phyloP scores from a whole-genome alignment of 805 yeast species.

The Saturnispora serradocipensis region DNA sequence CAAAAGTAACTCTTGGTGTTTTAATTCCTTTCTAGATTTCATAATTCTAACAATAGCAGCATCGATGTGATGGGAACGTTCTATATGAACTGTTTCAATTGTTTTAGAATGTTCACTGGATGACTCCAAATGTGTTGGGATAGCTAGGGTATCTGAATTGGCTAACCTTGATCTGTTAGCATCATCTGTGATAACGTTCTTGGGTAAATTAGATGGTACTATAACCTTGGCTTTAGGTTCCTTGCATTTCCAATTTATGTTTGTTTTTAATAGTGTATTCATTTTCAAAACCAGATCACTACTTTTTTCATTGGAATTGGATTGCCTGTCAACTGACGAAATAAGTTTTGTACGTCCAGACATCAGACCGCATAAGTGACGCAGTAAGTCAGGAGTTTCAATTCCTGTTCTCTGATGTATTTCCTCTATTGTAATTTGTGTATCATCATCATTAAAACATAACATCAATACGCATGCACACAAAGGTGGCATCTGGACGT shows the following conservation, averaged over 20 bases:
- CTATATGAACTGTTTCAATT: constrained; percentile 46
- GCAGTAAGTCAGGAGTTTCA: constrained; percentile 60
- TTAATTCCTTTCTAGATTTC: constrained; percentile 59
- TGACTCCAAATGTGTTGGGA: constrained; percentile 33
- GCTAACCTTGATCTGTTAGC: not conserved
- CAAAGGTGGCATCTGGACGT: constrained; percentile 57
- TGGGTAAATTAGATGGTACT: constrained; percentile 7
- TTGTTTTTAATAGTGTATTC: not conserved
- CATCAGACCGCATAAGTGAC: constrained; percentile 46
- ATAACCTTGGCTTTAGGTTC: constrained; percentile 4
- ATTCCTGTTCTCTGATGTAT: constrained; percentile 60
- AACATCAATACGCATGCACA: constrained; percentile 65
- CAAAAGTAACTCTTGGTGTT: constrained; percentile 57
- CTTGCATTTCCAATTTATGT: constrained; percentile 5
- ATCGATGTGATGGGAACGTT: constrained; percentile 61
- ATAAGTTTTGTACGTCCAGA: constrained; percentile 20
- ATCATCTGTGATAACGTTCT: not conserved
- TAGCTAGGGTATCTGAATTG: not conserved
- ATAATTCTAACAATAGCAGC: constrained; percentile 85
- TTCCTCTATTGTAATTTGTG: constrained; percentile 42
- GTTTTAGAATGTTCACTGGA: constrained; percentile 48
- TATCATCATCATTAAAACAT: constrained; percentile 54
- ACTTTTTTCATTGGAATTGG: not conserved
- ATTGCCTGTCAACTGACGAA: not conserved
- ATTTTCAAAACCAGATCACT: not conserved